Evolutionary conservation across 306 rosid genomes (phyloP).

Genomic region (Quercus mongolica): DNA sequence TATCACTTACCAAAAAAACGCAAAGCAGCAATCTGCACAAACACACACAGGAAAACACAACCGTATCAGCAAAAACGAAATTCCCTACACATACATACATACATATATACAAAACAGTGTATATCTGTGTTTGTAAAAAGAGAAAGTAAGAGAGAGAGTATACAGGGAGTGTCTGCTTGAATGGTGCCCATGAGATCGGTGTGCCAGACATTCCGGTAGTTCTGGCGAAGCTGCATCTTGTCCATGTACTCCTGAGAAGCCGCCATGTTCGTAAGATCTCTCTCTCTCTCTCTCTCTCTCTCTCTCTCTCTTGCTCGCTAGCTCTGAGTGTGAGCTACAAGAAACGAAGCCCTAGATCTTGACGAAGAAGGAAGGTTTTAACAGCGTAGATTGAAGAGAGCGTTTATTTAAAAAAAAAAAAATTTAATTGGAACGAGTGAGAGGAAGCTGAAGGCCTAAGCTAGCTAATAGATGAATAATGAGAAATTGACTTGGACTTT

Average conservation of each 20-base stretch:
- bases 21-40: conserved; percentile 74
- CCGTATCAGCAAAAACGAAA: conserved; percentile 4
- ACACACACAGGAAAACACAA: neutral
- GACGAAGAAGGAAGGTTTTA: neutral
- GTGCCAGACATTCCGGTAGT: conserved; percentile 84
- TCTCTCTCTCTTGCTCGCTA: neutral
- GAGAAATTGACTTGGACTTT: too few relatives aligned
- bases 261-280: conserved; percentile 39
- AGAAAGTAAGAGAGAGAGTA: neutral
- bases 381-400: too few relatives aligned
- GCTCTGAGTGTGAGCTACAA: neutral
- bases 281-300: neutral
- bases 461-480: too few relatives aligned
- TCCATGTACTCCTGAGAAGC: conserved; percentile 49
- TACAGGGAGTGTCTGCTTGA: conserved; percentile 72
- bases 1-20: conserved; percentile 62
- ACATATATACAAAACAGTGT: neutral
- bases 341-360: neutral
- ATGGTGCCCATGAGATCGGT: conserved; percentile 56
- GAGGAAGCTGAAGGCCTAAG: too few relatives aligned
- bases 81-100: neutral
- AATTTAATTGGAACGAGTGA: too few relatives aligned
- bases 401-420: fast-evolving
- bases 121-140: too few relatives aligned
- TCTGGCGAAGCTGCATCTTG: conserved; percentile 84